These are phyloP conservation scores for Daldinia concentrica DNA, from an alignment of 495 filamentous ascomycete genomes.

Conservation along the genomic window DNA sequence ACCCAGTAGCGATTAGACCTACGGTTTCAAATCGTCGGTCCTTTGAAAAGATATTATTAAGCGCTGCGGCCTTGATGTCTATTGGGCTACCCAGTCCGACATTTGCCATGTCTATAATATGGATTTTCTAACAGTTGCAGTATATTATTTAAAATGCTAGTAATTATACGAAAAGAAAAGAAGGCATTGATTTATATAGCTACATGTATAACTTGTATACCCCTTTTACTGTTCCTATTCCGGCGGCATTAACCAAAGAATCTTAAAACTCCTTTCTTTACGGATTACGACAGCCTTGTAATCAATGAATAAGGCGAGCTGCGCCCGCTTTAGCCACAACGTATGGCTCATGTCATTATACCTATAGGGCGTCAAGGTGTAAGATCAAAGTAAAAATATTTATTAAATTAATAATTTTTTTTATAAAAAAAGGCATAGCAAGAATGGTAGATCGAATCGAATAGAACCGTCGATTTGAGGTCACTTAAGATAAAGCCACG, in stretches of 20 bases:
- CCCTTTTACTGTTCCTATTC: background rate
- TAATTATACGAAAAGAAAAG: background rate
- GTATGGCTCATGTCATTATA: no score
- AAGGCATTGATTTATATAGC: background rate
- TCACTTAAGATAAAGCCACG: background rate
- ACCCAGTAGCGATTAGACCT: background rate
- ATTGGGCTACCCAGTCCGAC: background rate
- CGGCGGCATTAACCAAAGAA: background rate
- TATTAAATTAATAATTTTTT: no score
- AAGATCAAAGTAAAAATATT: no score
- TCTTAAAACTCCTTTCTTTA: background rate
- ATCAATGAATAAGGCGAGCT: no score
- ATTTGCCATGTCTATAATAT: background rate
- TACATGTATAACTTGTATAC: background rate
- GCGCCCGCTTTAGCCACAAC: no score
- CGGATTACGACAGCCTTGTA: no score
- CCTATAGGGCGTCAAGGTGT: no score
- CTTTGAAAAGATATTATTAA: background rate
- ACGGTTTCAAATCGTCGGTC: background rate
- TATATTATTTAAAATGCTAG: background rate
- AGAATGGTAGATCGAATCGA: no score
- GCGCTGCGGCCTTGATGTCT: background rate
- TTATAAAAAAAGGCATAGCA: no score
- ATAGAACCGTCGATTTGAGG: no score
- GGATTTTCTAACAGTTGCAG: background rate